Conservation (phyloP, 805 yeast species). For the Cyberlindnera mycetangii region DNA sequence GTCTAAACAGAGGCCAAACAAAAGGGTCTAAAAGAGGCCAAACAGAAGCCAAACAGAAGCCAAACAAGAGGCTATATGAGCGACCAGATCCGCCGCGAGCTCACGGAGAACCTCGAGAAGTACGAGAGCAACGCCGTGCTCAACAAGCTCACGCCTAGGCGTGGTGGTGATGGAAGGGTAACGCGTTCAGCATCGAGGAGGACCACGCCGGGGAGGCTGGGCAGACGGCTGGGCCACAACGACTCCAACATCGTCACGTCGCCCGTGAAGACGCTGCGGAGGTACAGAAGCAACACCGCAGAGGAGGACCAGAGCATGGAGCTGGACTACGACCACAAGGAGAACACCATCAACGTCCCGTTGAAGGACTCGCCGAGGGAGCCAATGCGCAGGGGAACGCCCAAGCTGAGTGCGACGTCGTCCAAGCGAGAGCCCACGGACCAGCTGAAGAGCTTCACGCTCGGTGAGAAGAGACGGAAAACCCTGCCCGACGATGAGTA, state of each 20-base stretch:
- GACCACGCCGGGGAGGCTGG: conserved; percentile 4
- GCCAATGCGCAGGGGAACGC: conserved; percentile 26
- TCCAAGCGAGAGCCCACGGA: conserved; percentile 2
- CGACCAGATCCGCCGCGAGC: conserved; percentile 12
- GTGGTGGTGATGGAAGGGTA: no score
- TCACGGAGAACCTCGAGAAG: conserved; percentile 16
- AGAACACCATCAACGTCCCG: conserved; percentile 16
- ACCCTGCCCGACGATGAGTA: background rate
- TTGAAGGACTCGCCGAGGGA: conserved; percentile 22
- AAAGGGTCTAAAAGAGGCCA: no score
- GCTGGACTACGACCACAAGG: background rate
- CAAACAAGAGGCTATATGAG: conserved; percentile 1
- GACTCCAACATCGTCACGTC: conserved; percentile 25
- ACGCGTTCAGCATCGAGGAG: conserved; percentile 6
- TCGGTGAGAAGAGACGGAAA: no score
- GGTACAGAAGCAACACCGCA: conserved; percentile 10
- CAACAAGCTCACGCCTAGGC: conserved; percentile 26
- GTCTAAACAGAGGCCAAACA: no score
- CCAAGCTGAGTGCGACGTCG: conserved; percentile 11
- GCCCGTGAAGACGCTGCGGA: conserved; percentile 23
- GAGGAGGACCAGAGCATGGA: background rate
- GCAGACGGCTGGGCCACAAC: conserved; percentile 8
- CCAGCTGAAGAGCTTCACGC: no score
- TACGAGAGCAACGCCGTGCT: conserved; percentile 21
- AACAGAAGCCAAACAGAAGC: no score